Conservation (phyloP, 2,329 filamentous ascomycete genomes). For the Cytospora schulzeri region DNA sequence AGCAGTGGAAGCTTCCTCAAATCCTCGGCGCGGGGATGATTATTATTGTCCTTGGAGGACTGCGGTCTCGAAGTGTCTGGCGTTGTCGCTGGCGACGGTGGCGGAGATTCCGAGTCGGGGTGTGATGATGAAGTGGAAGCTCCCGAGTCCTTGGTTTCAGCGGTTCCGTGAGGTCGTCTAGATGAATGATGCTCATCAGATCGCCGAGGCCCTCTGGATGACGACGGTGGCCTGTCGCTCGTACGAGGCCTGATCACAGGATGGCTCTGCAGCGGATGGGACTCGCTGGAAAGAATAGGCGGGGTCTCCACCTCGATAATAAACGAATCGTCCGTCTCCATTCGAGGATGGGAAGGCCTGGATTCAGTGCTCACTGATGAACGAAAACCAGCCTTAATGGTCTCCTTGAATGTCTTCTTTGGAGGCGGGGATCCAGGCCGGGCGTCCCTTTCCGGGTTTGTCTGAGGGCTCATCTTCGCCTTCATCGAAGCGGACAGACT, state of each 20-base stretch:
- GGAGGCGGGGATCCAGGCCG: conserved; percentile 5
- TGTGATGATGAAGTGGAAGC: conserved; percentile 46
- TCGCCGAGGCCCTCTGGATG: neutral
- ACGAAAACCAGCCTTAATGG: conserved; percentile 28
- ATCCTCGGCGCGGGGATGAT: conserved; percentile 30
- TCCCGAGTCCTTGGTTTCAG: conserved; percentile 39
- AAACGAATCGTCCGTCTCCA: conserved; percentile 20
- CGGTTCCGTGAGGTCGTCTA: conserved; percentile 18
- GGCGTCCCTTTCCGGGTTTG: conserved; percentile 14
- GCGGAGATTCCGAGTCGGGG: conserved; percentile 41
- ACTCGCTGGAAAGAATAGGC: neutral
- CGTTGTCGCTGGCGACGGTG: conserved; percentile 42
- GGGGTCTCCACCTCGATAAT: conserved; percentile 15
- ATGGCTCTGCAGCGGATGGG: conserved; percentile 2
- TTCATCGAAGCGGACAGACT: conserved; percentile 36
- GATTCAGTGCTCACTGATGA: conserved; percentile 7
- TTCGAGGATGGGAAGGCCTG: conserved; percentile 11
- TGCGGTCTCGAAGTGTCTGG: conserved; percentile 48
- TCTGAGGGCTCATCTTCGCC: conserved; percentile 33
- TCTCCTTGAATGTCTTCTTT: conserved; percentile 26
- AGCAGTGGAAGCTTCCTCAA: conserved; percentile 13
- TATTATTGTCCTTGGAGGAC: conserved; percentile 39
- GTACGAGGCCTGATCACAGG: neutral
- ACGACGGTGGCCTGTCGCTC: neutral
- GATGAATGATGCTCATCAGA: conserved; percentile 5